These are phyloP conservation scores for Cercis canadensis DNA, from an alignment of 306 rosid genomes.

Conservation along the genomic window DNA sequence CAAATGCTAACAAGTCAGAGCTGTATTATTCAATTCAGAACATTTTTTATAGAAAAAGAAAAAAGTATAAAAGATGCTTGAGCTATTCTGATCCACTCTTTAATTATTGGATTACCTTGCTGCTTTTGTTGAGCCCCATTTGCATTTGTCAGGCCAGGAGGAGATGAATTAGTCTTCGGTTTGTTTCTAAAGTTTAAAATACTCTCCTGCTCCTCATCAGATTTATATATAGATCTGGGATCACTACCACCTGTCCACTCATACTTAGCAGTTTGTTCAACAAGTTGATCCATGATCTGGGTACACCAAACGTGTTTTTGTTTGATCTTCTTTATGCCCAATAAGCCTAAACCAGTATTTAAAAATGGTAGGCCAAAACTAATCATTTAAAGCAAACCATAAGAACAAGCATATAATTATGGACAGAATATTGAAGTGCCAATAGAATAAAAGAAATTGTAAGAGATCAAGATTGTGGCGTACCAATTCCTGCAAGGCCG, in stretches of 20 bases:
- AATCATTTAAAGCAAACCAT: not conserved
- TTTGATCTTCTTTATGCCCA: constrained; percentile 35
- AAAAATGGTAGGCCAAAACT: not conserved
- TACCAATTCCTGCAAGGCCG: not conserved
- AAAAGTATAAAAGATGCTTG: not conserved
- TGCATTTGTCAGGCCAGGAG: not conserved
- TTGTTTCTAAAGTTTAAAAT: not conserved
- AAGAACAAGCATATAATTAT: no score
- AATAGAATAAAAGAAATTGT: not conserved
- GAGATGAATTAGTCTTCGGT: not conserved
- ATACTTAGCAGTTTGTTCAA: not conserved
- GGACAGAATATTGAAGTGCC: not conserved
- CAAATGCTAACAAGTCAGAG: no score
- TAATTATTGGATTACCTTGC: not conserved
- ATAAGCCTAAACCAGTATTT: not conserved
- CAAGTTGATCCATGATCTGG: constrained; percentile 32
- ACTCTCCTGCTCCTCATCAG: not conserved
- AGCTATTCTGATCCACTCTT: not conserved
- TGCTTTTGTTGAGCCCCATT: not conserved
- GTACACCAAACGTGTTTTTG: constrained; percentile 39
- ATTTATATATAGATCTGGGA: not conserved
- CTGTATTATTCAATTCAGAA: no score
- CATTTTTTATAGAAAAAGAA: not conserved
- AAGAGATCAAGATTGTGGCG: not conserved
- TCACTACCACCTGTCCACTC: not conserved